These are phyloP conservation scores for Strigomonas galati DNA, from an alignment of 208 protist genomes.

Conservation along the genomic window DNA sequence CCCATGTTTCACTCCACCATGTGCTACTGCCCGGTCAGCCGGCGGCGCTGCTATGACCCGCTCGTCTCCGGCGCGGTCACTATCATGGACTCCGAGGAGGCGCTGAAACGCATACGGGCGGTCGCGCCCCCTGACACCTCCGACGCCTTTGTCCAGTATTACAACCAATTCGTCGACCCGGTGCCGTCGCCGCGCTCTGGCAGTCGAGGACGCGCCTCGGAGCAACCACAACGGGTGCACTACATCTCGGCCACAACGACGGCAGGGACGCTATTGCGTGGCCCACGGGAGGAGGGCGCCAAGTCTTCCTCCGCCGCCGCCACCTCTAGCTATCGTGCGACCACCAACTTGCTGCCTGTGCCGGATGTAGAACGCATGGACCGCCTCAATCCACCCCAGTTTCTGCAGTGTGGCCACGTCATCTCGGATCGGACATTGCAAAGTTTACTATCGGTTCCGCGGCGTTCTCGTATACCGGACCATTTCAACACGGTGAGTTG, in stretches of 20 bases:
- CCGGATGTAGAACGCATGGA: constrained; percentile 10
- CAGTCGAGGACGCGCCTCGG: no score
- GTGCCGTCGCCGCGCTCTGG: no score
- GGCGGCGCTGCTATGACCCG: constrained; percentile 70
- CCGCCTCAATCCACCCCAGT: constrained; percentile 52
- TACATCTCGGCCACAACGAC: no score
- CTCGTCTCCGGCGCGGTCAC: constrained; percentile 40
- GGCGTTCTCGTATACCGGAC: constrained; percentile 7
- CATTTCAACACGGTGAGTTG: constrained; percentile 36
- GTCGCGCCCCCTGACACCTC: not conserved
- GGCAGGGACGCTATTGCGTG: no score
- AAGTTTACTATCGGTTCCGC: constrained; percentile 24
- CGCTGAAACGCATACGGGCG: not conserved
- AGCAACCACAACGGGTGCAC: no score
- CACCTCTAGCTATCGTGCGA: constrained; percentile 2
- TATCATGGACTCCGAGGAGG: constrained; percentile 4
- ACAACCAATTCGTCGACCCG: not conserved
- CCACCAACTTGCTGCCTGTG: constrained; percentile 30
- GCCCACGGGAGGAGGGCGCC: no score
- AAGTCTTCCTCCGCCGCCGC: no score
- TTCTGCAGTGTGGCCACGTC: constrained; percentile 76
- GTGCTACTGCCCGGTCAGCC: constrained; percentile 79
- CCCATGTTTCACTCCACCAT: constrained; percentile 65
- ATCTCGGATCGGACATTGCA: constrained; percentile 58
- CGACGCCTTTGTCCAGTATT: not conserved